Base-by-base conservation (phyloP, 1,139 yeast species). In the Scheffersomyces segobiensis region DNA sequence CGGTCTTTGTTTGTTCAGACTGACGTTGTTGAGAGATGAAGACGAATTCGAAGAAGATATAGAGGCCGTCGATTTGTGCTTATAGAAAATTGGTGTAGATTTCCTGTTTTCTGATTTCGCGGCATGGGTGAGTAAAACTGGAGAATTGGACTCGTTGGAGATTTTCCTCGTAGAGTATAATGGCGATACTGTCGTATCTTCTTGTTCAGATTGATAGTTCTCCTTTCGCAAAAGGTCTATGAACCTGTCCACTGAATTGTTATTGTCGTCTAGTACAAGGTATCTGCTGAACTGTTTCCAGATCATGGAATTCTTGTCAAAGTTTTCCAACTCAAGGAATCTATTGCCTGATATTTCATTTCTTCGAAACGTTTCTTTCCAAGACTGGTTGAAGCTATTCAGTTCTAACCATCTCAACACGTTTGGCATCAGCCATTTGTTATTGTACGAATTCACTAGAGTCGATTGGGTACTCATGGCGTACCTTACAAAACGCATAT, bases 301-400 rank as follows among this genome's bases (percentile, higher is more conserved):
- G 68, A 70, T 80, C 71, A 70, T 78, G 67, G 78, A 81, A 72
- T 65, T 82, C 68, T 64, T 77, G 69, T 88, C 92, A 69, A 89
- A 89, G 56, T 88, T 91, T 51, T 87, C 83, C 62, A 93, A 76
- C 57, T 85, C 87, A 26, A 92, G 73, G 66, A 92, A 92, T 48
- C 83, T 76, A 55, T 84, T 82, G 0, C 95, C 93, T 5, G 81
- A 77, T 1, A 91, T 79, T 58, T 86, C 86, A 62, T 87, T 82
- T 53, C 80, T 78, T 48, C 76, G 76, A 69, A 92, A 89, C 12
- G 88, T 82, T 12, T 80, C 84, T 42, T 82, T 78, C 97, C 97
- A 93, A 14, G 88, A 80, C 5, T 81, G 82, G 62, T 90, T 89
- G 71, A 93, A 93, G 46, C 83, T 81, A 68, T 92, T 82, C 21